Conservation (phyloP, 163 green algal species). For the Trebouxiophyceae sp. region DNA sequence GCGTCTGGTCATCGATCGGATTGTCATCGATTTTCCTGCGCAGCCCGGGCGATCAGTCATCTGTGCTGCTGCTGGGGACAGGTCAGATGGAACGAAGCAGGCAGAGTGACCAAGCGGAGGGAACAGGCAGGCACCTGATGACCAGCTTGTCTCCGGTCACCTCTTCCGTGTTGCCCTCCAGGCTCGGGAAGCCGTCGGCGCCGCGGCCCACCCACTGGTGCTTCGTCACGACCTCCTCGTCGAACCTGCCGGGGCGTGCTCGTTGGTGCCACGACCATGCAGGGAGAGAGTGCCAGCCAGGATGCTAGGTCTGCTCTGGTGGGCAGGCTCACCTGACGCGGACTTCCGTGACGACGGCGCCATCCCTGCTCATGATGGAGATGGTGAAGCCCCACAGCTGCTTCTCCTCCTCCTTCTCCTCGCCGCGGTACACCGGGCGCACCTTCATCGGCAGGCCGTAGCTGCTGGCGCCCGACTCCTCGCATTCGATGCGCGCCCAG, state of each 20-base stretch:
- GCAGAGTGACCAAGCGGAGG: too few species aligned
- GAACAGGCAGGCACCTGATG: constrained; percentile 59
- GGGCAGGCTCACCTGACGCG: constrained; percentile 21
- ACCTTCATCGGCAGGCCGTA: constrained; percentile 41
- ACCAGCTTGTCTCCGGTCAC: constrained; percentile 71
- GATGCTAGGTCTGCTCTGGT: neutral
- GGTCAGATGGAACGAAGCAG: too few species aligned
- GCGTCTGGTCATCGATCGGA: constrained; percentile 48
- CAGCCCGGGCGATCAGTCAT: too few species aligned
- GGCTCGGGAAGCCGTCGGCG: constrained; percentile 65
- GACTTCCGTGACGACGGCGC: constrained; percentile 44
- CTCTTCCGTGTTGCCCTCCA: constrained; percentile 58
- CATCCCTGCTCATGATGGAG: constrained; percentile 58
- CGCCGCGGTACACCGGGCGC: constrained; percentile 13
- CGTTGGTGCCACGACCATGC: neutral
- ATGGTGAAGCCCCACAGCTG: constrained; percentile 62
- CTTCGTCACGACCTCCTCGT: constrained; percentile 22
- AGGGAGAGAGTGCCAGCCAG: neutral
- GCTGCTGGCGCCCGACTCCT: constrained; percentile 53
- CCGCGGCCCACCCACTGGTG: constrained; percentile 71
- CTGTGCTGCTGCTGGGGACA: too few species aligned
- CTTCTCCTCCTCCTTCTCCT: constrained; percentile 2
- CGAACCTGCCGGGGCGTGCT: constrained; percentile 6
- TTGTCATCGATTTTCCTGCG: constrained; percentile 56
- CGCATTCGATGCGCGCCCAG: constrained; percentile 60